These are phyloP conservation scores for Pichia deserticola DNA, from an alignment of 805 yeast genomes.

Conservation along the genomic window DNA sequence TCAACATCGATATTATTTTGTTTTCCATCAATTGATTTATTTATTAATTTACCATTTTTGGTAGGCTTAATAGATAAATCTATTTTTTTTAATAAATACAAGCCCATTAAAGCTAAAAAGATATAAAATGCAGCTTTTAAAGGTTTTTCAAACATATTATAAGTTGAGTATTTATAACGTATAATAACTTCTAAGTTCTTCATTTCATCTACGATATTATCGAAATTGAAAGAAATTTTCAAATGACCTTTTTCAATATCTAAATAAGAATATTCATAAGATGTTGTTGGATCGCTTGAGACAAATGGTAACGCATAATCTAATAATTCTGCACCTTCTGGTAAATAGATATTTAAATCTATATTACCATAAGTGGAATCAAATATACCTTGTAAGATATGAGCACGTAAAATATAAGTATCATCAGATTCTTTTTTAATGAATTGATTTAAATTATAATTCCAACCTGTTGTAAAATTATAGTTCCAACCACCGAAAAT, in stretches of 20 bases:
- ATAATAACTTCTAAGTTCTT: slow-evolving; percentile 48
- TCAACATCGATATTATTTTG: background rate
- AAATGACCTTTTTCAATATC: slow-evolving; percentile 77
- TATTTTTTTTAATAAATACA: slow-evolving; percentile 41
- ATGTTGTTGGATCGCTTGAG: slow-evolving; percentile 26
- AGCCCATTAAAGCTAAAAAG: slow-evolving; percentile 50
- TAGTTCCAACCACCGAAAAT: slow-evolving; percentile 93
- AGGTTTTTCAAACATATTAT: slow-evolving; percentile 57
- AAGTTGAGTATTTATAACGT: slow-evolving; percentile 51
- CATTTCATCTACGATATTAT: slow-evolving; percentile 64
- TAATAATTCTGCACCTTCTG: slow-evolving; percentile 70
- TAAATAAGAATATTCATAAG: slow-evolving; percentile 45
- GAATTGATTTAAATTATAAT: slow-evolving; percentile 46
- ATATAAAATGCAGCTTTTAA: slow-evolving; percentile 54
- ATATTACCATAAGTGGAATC: slow-evolving; percentile 62
- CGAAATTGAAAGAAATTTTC: slow-evolving; percentile 52
- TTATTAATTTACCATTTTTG: background rate
- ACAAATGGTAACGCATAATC: slow-evolving; percentile 52
- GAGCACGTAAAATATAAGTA: slow-evolving; percentile 52
- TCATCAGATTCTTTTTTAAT: slow-evolving; percentile 41
- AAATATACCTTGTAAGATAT: slow-evolving; percentile 63
- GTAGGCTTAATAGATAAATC: slow-evolving; percentile 30
- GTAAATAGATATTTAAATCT: slow-evolving; percentile 59
- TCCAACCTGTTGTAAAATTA: slow-evolving; percentile 96
- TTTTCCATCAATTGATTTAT: background rate